Percentiles rank a stretch among this genome's conserved stretches.
phyloP scores from a whole-genome alignment of 1,284 basidiomycete genomes.

The Pseudozyma hubeiensis region DNA sequence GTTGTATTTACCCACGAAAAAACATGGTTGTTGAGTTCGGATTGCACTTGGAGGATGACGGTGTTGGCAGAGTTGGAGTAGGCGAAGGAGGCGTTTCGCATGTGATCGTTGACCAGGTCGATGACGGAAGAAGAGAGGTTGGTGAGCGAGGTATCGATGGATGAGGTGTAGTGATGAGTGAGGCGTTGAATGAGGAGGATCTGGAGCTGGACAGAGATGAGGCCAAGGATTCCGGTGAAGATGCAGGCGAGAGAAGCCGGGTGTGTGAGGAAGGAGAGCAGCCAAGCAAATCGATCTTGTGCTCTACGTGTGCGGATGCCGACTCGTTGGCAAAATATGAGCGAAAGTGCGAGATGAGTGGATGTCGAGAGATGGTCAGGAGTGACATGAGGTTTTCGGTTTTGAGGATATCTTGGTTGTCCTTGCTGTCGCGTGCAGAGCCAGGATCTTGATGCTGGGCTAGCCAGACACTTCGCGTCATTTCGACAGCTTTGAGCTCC shows the following conservation, averaged over 20 bases:
- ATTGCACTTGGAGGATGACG: slow-evolving; percentile 78
- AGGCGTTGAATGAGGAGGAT: slow-evolving; percentile 72
- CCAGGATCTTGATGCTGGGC: slow-evolving; percentile 2
- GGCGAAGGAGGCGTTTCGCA: slow-evolving; percentile 76
- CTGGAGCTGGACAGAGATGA: slow-evolving; percentile 89
- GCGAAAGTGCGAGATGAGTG: slow-evolving; percentile 42
- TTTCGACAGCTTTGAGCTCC: slow-evolving; percentile 35
- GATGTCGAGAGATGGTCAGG: slow-evolving; percentile 50
- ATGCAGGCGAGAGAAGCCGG: slow-evolving; percentile 88
- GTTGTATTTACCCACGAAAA: slow-evolving; percentile 96
- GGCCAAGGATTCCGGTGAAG: slow-evolving; percentile 86
- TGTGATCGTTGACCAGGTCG: slow-evolving; percentile 80
- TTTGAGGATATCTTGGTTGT: slow-evolving; percentile 9
- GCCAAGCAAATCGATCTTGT: slow-evolving; percentile 74
- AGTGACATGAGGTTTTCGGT: slow-evolving; percentile 39
- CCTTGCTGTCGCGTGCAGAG: neutral
- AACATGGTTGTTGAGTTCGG: slow-evolving; percentile 77
- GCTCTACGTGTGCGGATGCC: slow-evolving; percentile 29
- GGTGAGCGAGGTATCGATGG: slow-evolving; percentile 72
- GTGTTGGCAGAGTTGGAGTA: slow-evolving; percentile 83
- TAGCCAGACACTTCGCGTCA: slow-evolving; percentile 42
- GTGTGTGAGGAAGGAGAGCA: slow-evolving; percentile 88
- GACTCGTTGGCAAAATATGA: slow-evolving; percentile 22
- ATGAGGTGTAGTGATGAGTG: slow-evolving; percentile 22
- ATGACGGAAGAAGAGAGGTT: slow-evolving; percentile 77